phyloP scores from a whole-genome alignment of 352 stramenopile genomes.

The Plasmopara viticola region DNA sequence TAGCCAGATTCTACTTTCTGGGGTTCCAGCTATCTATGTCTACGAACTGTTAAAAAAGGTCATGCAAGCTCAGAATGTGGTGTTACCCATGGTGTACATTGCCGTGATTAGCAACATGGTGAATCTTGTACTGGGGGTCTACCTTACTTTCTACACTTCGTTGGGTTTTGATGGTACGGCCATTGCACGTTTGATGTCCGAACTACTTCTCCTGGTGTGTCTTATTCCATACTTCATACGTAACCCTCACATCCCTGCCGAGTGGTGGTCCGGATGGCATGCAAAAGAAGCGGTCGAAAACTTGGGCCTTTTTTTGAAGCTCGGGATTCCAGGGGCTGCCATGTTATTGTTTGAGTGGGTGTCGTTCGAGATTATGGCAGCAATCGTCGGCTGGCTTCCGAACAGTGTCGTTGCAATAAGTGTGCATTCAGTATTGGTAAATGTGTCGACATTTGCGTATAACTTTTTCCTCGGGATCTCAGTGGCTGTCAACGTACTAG shows the following conservation, averaged over 20 bases:
- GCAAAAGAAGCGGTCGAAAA: slow-evolving; percentile 36
- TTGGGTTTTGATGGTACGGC: slow-evolving; percentile 74
- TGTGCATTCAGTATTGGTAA: slow-evolving; percentile 67
- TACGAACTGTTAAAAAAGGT: slow-evolving; percentile 87
- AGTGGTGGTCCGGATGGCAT: slow-evolving; percentile 72
- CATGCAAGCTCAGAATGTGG: slow-evolving; percentile 80
- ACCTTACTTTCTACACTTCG: slow-evolving; percentile 75
- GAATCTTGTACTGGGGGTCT: slow-evolving; percentile 66
- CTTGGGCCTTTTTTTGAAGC: slow-evolving; percentile 53
- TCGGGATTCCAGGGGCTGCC: slow-evolving; percentile 69
- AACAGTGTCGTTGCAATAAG: slow-evolving; percentile 62
- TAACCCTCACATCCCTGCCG: slow-evolving; percentile 31
- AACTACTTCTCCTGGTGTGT: slow-evolving; percentile 44
- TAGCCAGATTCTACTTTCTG: slow-evolving; percentile 48
- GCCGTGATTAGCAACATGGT: slow-evolving; percentile 69
- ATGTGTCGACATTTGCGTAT: slow-evolving; percentile 57
- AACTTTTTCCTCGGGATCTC: slow-evolving; percentile 79
- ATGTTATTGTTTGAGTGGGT: slow-evolving; percentile 67
- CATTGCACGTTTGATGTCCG: slow-evolving; percentile 58
- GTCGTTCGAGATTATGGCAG: slow-evolving; percentile 76
- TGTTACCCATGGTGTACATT: slow-evolving; percentile 80
- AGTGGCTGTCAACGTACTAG: slow-evolving; percentile 73
- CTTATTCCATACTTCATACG: slow-evolving; percentile 67
- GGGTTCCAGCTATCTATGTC: slow-evolving; percentile 75
- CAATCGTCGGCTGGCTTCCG: slow-evolving; percentile 52